Evolutionary conservation across 2,329 filamentous ascomycete genomes (phyloP).

Genomic region (Orbilia brochopaga): DNA sequence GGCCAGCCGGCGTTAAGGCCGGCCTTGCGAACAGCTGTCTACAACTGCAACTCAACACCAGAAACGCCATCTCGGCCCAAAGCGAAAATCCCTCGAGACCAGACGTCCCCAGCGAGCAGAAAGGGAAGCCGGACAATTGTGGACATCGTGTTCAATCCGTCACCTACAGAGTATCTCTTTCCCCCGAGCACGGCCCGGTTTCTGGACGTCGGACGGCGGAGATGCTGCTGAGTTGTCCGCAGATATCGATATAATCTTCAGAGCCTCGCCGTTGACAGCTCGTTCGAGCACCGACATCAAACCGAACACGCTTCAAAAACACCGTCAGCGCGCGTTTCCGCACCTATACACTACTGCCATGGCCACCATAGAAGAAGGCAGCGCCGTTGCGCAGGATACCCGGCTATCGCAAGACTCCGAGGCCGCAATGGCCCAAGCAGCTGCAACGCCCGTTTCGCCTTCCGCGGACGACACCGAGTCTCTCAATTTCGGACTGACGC

Average conservation of each 20-base stretch:
- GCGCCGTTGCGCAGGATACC: constrained; percentile 3
- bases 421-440: constrained; percentile 15
- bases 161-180: not conserved
- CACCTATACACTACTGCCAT: not conserved
- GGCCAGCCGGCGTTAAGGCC: constrained; percentile 22
- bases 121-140: not conserved
- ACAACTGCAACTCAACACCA: constrained; percentile 5
- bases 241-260: not conserved
- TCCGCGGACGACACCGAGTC: constrained; percentile 32
- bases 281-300: constrained; percentile 1
- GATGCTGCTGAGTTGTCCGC: not conserved
- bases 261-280: constrained; percentile 15
- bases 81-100: not conserved
- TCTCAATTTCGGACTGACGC: constrained; percentile 30
- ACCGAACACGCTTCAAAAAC: not conserved
- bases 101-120: not conserved
- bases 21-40: constrained; percentile 28
- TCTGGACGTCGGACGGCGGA: not conserved
- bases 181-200: not conserved
- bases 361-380: constrained; percentile 26
- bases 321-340: not conserved
- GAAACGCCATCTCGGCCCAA: not conserved
- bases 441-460: constrained; percentile 34
- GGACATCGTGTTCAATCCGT: not conserved
- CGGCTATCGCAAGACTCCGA: constrained; percentile 47